phyloP scores from a whole-genome alignment of 345 rosid species.

The Alliaria petiolata region DNA sequence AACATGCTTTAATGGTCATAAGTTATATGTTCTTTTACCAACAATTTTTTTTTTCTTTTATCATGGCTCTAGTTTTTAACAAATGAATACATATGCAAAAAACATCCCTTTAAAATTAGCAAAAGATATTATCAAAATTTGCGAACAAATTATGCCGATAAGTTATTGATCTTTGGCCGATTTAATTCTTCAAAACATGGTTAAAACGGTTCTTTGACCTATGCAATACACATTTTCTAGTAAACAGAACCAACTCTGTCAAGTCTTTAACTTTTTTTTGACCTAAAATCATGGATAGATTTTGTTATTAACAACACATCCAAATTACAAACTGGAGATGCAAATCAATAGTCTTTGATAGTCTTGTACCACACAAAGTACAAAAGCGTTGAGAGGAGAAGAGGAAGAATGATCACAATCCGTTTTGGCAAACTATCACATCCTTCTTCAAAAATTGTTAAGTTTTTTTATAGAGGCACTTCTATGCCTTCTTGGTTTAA shows the following conservation, averaged over 20 bases:
- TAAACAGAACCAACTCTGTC: neutral
- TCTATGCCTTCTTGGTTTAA: too few relatives aligned
- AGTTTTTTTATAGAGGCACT: too few relatives aligned
- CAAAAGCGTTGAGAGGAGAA: conserved; percentile 26
- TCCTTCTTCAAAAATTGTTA: conserved; percentile 46
- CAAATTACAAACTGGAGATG: neutral
- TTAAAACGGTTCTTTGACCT: neutral
- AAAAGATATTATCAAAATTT: neutral
- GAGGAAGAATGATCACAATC: conserved; percentile 37
- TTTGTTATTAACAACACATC: conserved; percentile 16
- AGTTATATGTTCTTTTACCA: neutral
- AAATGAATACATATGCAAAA: neutral
- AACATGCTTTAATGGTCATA: neutral
- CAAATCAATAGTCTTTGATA: conserved; percentile 15
- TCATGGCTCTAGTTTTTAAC: too few relatives aligned
- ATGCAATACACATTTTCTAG: neutral
- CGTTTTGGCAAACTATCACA: conserved; percentile 25
- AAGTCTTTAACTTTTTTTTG: neutral
- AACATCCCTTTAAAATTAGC: neutral
- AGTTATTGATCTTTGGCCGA: too few relatives aligned
- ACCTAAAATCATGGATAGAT: conserved; percentile 5
- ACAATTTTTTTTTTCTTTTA: neutral
- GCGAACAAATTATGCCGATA: neutral
- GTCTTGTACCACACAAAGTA: conserved; percentile 32
- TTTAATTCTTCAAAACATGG: neutral